phyloP scores from a whole-genome alignment of 768 basidiomycete genomes.

The Crepidotus variabilis region DNA sequence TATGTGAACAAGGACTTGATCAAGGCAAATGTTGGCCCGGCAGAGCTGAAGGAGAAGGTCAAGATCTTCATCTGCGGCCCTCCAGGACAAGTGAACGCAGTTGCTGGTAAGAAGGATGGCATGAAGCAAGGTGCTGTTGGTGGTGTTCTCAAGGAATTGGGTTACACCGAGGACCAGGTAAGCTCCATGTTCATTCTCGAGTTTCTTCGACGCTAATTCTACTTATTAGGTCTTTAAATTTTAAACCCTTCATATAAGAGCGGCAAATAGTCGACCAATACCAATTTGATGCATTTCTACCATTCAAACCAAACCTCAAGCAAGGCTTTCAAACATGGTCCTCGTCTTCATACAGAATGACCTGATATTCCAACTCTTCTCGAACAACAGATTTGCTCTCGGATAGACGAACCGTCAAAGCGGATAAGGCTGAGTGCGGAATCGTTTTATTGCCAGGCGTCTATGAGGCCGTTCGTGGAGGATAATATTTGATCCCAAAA shows the following conservation, averaged over 20 bases:
- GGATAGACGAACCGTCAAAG: no score
- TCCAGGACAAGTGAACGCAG: slow-evolving; percentile 70
- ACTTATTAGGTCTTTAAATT: slow-evolving; percentile 26
- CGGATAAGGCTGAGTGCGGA: no score
- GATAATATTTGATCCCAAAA: no score
- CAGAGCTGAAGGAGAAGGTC: slow-evolving; percentile 68
- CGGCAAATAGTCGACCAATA: neutral
- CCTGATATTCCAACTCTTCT: no score
- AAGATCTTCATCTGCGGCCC: slow-evolving; percentile 85
- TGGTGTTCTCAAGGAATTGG: slow-evolving; percentile 83
- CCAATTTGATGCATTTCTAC: neutral
- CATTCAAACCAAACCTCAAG: neutral
- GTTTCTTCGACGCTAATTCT: neutral
- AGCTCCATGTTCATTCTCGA: neutral
- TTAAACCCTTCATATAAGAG: slow-evolving; percentile 1
- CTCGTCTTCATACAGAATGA: no score
- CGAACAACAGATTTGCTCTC: no score
- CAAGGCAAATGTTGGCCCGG: slow-evolving; percentile 64
- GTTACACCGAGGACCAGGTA: slow-evolving; percentile 86
- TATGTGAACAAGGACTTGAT: slow-evolving; percentile 73
- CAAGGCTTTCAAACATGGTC: no score
- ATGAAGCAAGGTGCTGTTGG: slow-evolving; percentile 81
- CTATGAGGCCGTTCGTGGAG: no score
- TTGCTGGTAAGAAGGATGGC: slow-evolving; percentile 88
- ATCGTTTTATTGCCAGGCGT: no score